Percentiles rank a stretch among this genome's conserved stretches.
These are phyloP conservation scores for Setaria viridis DNA, from an alignment of 202 grass and related monocot species.

Conservation along the genomic window DNA sequence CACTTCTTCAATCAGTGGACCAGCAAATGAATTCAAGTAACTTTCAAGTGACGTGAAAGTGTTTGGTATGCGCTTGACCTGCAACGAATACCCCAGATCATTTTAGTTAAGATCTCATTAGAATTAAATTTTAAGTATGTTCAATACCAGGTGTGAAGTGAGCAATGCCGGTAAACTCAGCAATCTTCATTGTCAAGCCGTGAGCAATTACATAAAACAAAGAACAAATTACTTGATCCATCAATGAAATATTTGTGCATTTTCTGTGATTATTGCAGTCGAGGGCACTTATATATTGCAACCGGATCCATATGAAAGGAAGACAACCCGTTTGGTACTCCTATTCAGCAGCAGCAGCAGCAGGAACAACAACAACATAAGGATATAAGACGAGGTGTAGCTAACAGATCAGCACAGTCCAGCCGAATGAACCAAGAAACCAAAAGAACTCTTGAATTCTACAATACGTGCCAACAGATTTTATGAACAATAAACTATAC, in stretches of 20 bases:
- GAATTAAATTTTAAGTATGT: not conserved
- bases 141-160: not conserved
- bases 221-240: not conserved
- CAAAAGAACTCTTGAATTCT: not conserved
- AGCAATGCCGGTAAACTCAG: not conserved
- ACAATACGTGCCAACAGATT: not conserved
- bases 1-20: slow-evolving; percentile 67
- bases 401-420: no score
- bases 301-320: not conserved
- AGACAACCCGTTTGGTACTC: not conserved
- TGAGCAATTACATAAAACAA: not conserved
- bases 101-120: not conserved
- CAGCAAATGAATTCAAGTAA: slow-evolving; percentile 58
- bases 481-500: not conserved
- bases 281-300: not conserved
- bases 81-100: not conserved
- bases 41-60: slow-evolving; percentile 37
- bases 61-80: slow-evolving; percentile 57
- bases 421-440: not conserved
- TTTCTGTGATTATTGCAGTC: not conserved
- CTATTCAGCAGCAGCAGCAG: not conserved
- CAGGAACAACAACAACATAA: not conserved
- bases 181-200: not conserved
- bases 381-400: not conserved
- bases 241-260: not conserved